A percentile compares a stretch with the other conserved stretches of the same genome.
These are phyloP conservation scores for Quercus ilex DNA, from an alignment of 306 rosid species.

Conservation along the genomic window DNA sequence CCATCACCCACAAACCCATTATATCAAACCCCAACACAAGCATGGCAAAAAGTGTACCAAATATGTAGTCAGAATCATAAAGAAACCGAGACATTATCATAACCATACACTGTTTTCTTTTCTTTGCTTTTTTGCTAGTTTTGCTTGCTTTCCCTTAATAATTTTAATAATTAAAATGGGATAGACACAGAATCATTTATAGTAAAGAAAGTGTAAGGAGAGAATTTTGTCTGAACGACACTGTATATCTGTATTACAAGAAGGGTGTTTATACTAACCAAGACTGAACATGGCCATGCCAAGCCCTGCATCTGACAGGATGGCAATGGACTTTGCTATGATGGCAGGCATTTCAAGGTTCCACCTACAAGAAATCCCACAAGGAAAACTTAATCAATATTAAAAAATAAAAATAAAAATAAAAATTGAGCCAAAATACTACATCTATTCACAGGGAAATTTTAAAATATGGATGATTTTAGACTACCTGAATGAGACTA, in stretches of 20 bases:
- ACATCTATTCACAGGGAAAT: background rate
- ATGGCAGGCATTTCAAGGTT: constrained; percentile 78
- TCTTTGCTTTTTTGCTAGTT: constrained; percentile 24
- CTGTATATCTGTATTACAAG: background rate
- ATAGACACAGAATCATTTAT: constrained; percentile 13
- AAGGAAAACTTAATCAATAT: constrained; percentile 7
- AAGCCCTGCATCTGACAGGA: constrained; percentile 91
- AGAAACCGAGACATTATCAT: constrained; percentile 45
- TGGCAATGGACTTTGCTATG: constrained; percentile 79
- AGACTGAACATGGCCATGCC: constrained; percentile 99
- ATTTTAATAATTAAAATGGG: constrained; percentile 21
- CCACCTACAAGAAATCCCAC: constrained; percentile 52
- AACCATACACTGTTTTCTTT: constrained; percentile 22
- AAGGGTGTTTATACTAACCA: constrained; percentile 44
- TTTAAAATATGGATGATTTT: constrained; percentile 3
- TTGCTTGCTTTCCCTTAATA: constrained; percentile 16
- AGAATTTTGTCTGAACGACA: background rate
- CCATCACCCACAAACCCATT: constrained; percentile 18
- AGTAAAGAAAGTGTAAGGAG: constrained; percentile 7
- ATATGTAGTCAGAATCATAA: constrained; percentile 14
- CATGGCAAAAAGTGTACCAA: constrained; percentile 33
- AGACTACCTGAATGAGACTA: constrained; percentile 64
- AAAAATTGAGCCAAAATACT: background rate
- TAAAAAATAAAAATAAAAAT: background rate
- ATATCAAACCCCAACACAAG: constrained; percentile 18